Percentiles rank a stretch among this genome's conserved stretches.
phyloP scores from a whole-genome alignment of 352 stramenopile species.

The Phytopythium oedochilum region DNA sequence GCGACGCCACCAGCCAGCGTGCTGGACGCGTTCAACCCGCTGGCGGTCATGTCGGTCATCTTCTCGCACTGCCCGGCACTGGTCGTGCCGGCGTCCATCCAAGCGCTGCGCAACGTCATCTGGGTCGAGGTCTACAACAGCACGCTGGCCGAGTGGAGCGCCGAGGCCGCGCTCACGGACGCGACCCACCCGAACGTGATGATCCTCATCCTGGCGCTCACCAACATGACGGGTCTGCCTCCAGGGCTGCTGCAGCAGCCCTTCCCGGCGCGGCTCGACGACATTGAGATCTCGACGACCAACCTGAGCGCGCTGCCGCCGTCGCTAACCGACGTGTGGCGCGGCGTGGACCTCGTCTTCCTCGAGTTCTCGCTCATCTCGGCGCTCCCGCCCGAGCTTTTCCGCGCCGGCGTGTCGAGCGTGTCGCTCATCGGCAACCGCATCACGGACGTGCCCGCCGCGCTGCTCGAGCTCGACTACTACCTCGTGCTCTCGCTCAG shows the following conservation, averaged over 20 bases:
- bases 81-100: slow-evolving; percentile 23
- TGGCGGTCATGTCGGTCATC: slow-evolving; percentile 19
- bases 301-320: slow-evolving; percentile 29
- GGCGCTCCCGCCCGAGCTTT: slow-evolving; percentile 18
- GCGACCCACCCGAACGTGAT: slow-evolving; percentile 19
- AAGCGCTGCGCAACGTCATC: slow-evolving; percentile 30
- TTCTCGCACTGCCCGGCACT: slow-evolving; percentile 43
- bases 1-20: neutral
- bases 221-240: slow-evolving; percentile 40
- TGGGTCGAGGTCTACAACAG: slow-evolving; percentile 55
- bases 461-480: slow-evolving; percentile 3
- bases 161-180: slow-evolving; percentile 24
- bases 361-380: slow-evolving; percentile 24
- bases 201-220: slow-evolving; percentile 27
- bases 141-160: slow-evolving; percentile 33
- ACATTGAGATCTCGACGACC: slow-evolving; percentile 37
- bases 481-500: slow-evolving; percentile 24
- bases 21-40: slow-evolving; percentile 17
- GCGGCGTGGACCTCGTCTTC: slow-evolving; percentile 19
- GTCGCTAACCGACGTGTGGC: slow-evolving; percentile 21
- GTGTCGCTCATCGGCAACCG: slow-evolving; percentile 31
- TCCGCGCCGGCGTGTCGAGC: slow-evolving; percentile 15
- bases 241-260: slow-evolving; percentile 21
- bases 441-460: slow-evolving; percentile 14
- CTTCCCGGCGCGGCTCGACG: slow-evolving; percentile 28